Evolutionary conservation across 2,329 filamentous ascomycete genomes (phyloP), one percentile per base, ranked within the genome.

Genomic region (Xylogone sp.): DNA sequence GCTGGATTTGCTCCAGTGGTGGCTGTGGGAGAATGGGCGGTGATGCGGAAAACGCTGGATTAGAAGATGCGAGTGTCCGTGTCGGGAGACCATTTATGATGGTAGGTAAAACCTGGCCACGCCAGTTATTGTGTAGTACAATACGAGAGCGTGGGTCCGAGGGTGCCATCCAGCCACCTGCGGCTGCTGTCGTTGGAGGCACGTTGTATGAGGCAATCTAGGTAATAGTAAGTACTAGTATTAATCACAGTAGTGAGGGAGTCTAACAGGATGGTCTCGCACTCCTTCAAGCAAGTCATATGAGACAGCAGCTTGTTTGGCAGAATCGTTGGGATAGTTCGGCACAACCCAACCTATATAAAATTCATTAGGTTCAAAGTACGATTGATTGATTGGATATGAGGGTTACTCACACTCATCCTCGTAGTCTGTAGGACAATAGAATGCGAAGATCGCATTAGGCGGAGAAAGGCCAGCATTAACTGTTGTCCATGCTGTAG

Each of bases 401-500:
- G n/a, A n/a, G n/a, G n/a, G n/a, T n/a, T 13, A 65, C 50, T 53
- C 58, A 53, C 45, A 54, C 7, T 50, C 46, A 53, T 65, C 58
- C 52, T 73, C 66, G 50, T 69, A 74, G 58, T 74, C 64, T 0
- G 65, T 66, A 2, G 71, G 75, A 9, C 62, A 60, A 50, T 80
- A 80, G 48, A 80, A 76, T 0, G 64, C 65, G 0, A 79, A 59
- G 2, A 75, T 68, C 1, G 71, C 75, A 0, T 68, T 56, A 0
- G 76, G 76, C 0, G 74, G 63, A 3, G 9, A 29, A 0, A 78
- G 21, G 0, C 66, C 68, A 1, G 45, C 21, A 10, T 51, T 19
- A 0, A 46, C 34, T 0, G 67, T 53, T 0, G 71, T 77, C 62
- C 65, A 78, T 0, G 54, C 71, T 0, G 74, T 55, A 0, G 70